These are phyloP conservation scores for Komagataella mondaviorum DNA, from an alignment of 805 yeast species.

Conservation along the genomic window DNA sequence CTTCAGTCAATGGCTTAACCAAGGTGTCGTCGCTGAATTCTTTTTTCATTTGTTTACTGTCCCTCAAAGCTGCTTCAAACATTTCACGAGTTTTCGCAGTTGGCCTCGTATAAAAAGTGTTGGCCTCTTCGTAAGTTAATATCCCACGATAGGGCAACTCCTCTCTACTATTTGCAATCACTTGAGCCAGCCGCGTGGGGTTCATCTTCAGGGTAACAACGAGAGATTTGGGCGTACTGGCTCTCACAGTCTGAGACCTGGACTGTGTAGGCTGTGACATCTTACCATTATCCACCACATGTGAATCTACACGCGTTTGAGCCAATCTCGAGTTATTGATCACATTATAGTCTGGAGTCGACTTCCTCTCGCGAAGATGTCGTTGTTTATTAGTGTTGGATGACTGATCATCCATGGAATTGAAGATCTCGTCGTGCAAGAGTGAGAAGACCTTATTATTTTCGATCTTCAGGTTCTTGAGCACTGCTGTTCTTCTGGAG, in stretches of 20 bases:
- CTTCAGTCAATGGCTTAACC: slow-evolving; percentile 11
- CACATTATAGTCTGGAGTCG: slow-evolving; percentile 6
- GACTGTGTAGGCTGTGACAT: background rate
- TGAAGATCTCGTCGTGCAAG: slow-evolving; percentile 17
- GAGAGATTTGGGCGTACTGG: background rate
- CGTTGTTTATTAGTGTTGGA: slow-evolving; percentile 2
- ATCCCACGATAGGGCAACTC: slow-evolving; percentile 63
- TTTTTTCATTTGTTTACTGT: slow-evolving; percentile 24
- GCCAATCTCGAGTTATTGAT: slow-evolving; percentile 3
- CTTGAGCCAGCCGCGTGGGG: slow-evolving; percentile 1
- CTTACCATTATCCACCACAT: background rate
- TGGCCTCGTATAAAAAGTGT: slow-evolving; percentile 51
- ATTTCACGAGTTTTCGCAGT: slow-evolving; percentile 30
- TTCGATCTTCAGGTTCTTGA: slow-evolving; percentile 20
- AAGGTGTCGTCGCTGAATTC: slow-evolving; percentile 20
- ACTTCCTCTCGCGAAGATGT: slow-evolving; percentile 7
- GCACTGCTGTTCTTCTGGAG: slow-evolving; percentile 5
- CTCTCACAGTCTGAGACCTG: background rate
- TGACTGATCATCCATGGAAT: slow-evolving; percentile 7
- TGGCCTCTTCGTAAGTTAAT: slow-evolving; percentile 41
- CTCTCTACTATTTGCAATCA: slow-evolving; percentile 8
- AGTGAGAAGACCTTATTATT: slow-evolving; percentile 23
- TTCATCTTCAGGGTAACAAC: background rate
- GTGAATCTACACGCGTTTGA: slow-evolving; percentile 1
- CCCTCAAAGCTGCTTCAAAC: slow-evolving; percentile 27